These are phyloP conservation scores for Senna tora DNA, from an alignment of 306 rosid genomes.

Conservation along the genomic window DNA sequence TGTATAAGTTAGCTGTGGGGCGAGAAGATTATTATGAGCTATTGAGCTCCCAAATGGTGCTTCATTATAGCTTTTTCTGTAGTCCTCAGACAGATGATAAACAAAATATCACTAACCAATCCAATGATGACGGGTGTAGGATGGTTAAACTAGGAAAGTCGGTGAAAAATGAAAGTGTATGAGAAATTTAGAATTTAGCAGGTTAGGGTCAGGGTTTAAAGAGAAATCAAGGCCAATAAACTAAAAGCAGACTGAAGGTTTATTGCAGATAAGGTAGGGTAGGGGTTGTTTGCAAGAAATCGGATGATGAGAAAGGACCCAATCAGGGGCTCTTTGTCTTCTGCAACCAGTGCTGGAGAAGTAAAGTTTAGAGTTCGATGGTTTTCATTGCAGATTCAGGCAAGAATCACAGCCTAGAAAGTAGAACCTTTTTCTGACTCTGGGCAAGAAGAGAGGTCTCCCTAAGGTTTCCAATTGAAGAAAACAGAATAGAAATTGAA, in stretches of 20 bases:
- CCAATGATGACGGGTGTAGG: neutral
- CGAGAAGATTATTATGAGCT: slow-evolving; percentile 8
- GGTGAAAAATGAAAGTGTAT: neutral
- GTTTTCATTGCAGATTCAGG: too few relatives aligned
- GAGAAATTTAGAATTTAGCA: slow-evolving; percentile 15
- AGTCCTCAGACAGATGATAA: neutral
- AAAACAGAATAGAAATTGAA: slow-evolving; percentile 27
- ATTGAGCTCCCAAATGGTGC: slow-evolving; percentile 4
- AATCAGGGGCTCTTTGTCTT: neutral
- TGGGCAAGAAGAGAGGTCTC: neutral
- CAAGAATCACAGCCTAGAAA: neutral
- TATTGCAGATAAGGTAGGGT: neutral
- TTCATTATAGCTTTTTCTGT: neutral
- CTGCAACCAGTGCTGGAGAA: neutral
- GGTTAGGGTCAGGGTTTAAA: neutral
- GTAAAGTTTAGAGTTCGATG: neutral
- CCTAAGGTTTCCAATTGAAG: slow-evolving; percentile 5
- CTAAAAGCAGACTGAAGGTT: neutral
- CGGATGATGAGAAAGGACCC: slow-evolving; percentile 10
- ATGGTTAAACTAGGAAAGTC: neutral
- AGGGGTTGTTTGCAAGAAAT: neutral
- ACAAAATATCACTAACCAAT: neutral
- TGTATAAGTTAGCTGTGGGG: slow-evolving; percentile 8
- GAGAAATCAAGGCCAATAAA: neutral
- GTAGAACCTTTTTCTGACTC: slow-evolving; percentile 9